These are phyloP conservation scores for Tetracladium marchalianum DNA, from an alignment of 495 filamentous ascomycete genomes.

Conservation along the genomic window DNA sequence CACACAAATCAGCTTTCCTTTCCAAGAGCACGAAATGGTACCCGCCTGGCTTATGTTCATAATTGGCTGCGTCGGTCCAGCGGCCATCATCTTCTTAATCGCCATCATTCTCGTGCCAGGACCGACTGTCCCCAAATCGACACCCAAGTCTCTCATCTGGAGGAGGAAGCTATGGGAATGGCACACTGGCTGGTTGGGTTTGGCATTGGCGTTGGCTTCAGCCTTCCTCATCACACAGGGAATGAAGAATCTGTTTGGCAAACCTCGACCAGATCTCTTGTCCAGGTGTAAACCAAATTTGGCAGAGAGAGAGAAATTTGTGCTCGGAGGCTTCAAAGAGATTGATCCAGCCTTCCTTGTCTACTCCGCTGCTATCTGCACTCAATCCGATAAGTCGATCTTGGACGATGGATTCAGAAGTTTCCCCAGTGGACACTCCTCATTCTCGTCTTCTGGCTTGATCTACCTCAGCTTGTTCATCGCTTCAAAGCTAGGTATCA, in stretches of 20 bases:
- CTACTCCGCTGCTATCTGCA: conserved; percentile 60
- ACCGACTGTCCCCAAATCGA: conserved; percentile 55
- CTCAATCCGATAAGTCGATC: conserved; percentile 47
- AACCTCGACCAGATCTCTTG: conserved; percentile 75
- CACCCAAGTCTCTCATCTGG: conserved; percentile 53
- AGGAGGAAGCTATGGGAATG: conserved; percentile 75
- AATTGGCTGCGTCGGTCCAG: conserved; percentile 47
- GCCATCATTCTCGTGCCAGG: conserved; percentile 57
- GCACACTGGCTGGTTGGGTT: conserved; percentile 68
- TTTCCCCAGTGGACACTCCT: conserved; percentile 64
- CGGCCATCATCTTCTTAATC: conserved; percentile 58
- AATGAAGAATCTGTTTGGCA: conserved; percentile 80
- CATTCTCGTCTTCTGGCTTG: conserved; percentile 62
- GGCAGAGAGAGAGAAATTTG: conserved; percentile 28
- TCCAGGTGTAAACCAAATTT: conserved; percentile 53
- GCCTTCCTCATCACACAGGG: conserved; percentile 72
- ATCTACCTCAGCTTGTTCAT: conserved; percentile 70
- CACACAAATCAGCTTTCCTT: conserved; percentile 59
- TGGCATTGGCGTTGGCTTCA: conserved; percentile 54
- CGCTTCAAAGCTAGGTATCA: conserved; percentile 51
- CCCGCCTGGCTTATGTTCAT: conserved; percentile 46
- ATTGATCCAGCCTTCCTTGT: conserved; percentile 35
- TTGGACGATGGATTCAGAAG: conserved; percentile 81
- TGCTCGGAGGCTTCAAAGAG: conserved; percentile 27
- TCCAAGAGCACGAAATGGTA: conserved; percentile 63